phyloP scores from a whole-genome alignment of 495 filamentous ascomycete species.

The Lasiosphaeria miniovina region DNA sequence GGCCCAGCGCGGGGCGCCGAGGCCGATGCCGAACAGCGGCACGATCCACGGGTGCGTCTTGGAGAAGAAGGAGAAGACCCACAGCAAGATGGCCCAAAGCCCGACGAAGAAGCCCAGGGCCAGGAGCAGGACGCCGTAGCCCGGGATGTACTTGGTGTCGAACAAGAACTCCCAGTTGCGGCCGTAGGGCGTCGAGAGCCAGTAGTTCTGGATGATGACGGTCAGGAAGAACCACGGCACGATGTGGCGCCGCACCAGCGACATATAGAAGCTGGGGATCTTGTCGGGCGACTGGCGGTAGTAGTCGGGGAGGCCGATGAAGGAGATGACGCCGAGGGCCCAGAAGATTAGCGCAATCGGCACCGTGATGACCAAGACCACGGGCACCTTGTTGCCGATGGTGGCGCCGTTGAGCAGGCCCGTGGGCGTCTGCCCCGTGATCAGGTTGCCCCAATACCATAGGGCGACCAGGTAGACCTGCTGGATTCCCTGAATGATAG shows the following conservation, averaged over 20 bases:
- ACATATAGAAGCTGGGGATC: conserved; percentile 58
- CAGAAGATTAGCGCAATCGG: conserved; percentile 53
- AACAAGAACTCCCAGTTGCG: conserved; percentile 61
- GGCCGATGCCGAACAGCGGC: conserved; percentile 60
- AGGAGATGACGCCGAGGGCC: conserved; percentile 48
- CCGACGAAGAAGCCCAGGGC: conserved; percentile 46
- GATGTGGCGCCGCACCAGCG: conserved; percentile 47
- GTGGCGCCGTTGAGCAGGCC: conserved; percentile 18
- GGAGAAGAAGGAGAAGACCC: conserved; percentile 43
- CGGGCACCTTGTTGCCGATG: conserved; percentile 28
- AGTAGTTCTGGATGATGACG: conserved; percentile 65
- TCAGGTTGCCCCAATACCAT: conserved; percentile 59
- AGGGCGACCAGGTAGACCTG: conserved; percentile 59
- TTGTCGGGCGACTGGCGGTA: conserved; percentile 66
- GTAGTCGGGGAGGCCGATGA: conserved; percentile 59
- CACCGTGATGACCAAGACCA: conserved; percentile 44
- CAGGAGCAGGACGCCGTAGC: conserved; percentile 49
- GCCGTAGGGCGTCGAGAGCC: conserved; percentile 56
- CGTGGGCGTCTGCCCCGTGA: conserved; percentile 26
- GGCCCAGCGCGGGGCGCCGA: conserved; percentile 59
- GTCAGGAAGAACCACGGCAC: conserved; percentile 54
- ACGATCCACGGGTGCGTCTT: conserved; percentile 54
- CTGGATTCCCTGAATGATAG: conserved; percentile 60
- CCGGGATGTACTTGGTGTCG: conserved; percentile 42
- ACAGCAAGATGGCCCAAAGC: conserved; percentile 56